phyloP scores from a whole-genome alignment of 495 filamentous ascomycete species.

The Letharia lupina region DNA sequence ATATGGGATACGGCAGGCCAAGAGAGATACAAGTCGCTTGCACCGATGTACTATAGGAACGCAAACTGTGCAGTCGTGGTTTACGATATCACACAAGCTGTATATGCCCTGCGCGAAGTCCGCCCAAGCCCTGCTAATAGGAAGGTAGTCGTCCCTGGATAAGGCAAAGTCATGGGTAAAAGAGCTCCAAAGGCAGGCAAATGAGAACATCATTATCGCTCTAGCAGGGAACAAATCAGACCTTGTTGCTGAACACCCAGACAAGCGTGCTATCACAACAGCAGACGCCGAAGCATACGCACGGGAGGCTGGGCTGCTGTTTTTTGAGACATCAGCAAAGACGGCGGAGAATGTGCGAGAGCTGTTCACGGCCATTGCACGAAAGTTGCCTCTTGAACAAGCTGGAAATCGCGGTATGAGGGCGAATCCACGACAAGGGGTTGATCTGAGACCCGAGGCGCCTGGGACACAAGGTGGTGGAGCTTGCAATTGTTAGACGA shows the following conservation, averaged over 20 bases:
- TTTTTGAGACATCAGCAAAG: slow-evolving; percentile 97
- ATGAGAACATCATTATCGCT: slow-evolving; percentile 98
- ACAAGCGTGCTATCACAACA: slow-evolving; percentile 83
- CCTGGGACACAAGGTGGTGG: slow-evolving; percentile 64
- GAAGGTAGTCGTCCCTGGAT: slow-evolving; percentile 74
- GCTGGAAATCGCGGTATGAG: slow-evolving; percentile 69
- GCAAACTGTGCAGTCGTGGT: slow-evolving; percentile 98
- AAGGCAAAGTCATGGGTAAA: slow-evolving; percentile 99
- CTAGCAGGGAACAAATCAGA: slow-evolving; percentile 97
- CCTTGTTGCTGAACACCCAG: slow-evolving; percentile 78
- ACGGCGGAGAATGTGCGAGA: slow-evolving; percentile 92
- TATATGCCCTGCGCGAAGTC: slow-evolving; percentile 38
- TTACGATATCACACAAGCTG: slow-evolving; percentile 98
- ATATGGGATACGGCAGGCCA: slow-evolving; percentile 99
- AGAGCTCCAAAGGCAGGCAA: slow-evolving; percentile 94
- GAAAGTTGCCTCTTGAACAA: slow-evolving; percentile 93
- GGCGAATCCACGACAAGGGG: slow-evolving; percentile 65
- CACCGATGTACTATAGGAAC: slow-evolving; percentile 99
- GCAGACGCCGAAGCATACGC: slow-evolving; percentile 93
- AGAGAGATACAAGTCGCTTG: slow-evolving; percentile 95
- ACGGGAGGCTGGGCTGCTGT: slow-evolving; percentile 81
- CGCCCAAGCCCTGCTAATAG: slow-evolving; percentile 14
- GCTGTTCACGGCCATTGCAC: slow-evolving; percentile 95
- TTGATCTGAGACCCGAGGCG: slow-evolving; percentile 71
- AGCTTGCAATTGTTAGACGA: slow-evolving; percentile 63